Conservation (phyloP, 352 stramenopile genomes). For the Pythium dissimile region DNA sequence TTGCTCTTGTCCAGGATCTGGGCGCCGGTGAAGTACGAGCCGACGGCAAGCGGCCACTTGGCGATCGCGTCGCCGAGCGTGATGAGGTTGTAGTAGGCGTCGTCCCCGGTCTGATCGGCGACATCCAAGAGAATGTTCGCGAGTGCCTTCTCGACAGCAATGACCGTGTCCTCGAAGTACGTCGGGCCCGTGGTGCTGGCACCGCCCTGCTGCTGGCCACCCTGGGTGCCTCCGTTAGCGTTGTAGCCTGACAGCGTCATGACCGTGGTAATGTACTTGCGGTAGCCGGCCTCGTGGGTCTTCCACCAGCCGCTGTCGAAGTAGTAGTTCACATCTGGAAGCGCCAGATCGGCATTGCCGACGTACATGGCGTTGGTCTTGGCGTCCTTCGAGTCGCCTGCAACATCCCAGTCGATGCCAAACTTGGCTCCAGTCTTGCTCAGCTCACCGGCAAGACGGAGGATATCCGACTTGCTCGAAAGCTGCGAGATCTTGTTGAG, state of each 20-base stretch:
- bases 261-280: constrained; percentile 44
- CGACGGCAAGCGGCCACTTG: constrained; percentile 54
- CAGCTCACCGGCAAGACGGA: constrained; percentile 38
- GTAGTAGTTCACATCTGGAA: constrained; percentile 90
- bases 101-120: constrained; percentile 46
- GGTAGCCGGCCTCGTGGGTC: constrained; percentile 32
- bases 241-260: constrained; percentile 32
- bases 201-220: constrained; percentile 16
- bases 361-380: constrained; percentile 78
- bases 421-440: constrained; percentile 34
- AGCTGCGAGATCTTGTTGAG: constrained; percentile 35
- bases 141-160: constrained; percentile 66
- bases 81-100: constrained; percentile 81
- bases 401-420: constrained; percentile 61
- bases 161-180: constrained; percentile 40
- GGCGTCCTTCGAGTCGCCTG: constrained; percentile 71
- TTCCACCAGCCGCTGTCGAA: constrained; percentile 48
- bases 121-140: constrained; percentile 47
- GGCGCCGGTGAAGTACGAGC: constrained; percentile 40
- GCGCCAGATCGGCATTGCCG: constrained; percentile 59
- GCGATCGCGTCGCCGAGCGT: constrained; percentile 53
- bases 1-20: constrained; percentile 33
- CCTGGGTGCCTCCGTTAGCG: constrained; percentile 9
- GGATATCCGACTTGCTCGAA: constrained; percentile 34
- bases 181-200: neutral